These are phyloP conservation scores for Lentinus brumalis DNA, from an alignment of 768 basidiomycete genomes.

Conservation along the genomic window DNA sequence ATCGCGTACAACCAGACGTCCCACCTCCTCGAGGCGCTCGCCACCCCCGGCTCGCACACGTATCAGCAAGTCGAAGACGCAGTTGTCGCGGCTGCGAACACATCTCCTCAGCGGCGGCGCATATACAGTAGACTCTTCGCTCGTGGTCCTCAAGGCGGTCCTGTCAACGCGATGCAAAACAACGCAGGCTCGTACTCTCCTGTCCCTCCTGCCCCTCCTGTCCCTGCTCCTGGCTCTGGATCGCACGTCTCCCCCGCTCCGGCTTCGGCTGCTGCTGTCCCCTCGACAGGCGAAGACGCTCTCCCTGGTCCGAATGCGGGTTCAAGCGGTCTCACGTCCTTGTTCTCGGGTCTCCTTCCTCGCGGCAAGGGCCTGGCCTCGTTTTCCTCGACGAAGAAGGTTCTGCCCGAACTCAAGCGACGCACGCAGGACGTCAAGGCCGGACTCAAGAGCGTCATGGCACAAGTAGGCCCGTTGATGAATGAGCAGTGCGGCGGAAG, in stretches of 20 bases:
- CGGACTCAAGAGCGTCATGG: conserved; percentile 38
- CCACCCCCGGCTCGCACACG: conserved; percentile 40
- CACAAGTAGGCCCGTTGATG: conserved; percentile 33
- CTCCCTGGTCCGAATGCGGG: conserved; percentile 1
- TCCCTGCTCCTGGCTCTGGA: neutral
- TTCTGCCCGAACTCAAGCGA: conserved; percentile 16
- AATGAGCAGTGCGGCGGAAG: conserved; percentile 46
- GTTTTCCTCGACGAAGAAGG: conserved; percentile 3
- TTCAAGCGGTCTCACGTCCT: neutral
- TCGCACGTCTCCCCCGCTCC: too few relatives aligned
- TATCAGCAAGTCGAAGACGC: conserved; percentile 46
- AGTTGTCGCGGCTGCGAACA: conserved; percentile 39
- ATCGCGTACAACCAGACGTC: conserved; percentile 52
- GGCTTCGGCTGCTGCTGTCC: neutral
- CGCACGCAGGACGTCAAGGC: conserved; percentile 26
- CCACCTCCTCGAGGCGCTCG: conserved; percentile 36
- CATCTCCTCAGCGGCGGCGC: conserved; percentile 13
- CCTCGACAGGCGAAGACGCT: conserved; percentile 1
- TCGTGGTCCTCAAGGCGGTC: conserved; percentile 1
- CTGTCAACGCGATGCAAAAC: conserved; percentile 6
- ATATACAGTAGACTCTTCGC: conserved; percentile 16
- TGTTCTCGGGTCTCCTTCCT: neutral
- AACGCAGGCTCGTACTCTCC: neutral
- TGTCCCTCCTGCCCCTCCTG: neutral
- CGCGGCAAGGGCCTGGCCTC: neutral